These are phyloP conservation scores for Colletotrichum australisinense DNA, from an alignment of 2,329 filamentous ascomycete genomes.

Conservation along the genomic window DNA sequence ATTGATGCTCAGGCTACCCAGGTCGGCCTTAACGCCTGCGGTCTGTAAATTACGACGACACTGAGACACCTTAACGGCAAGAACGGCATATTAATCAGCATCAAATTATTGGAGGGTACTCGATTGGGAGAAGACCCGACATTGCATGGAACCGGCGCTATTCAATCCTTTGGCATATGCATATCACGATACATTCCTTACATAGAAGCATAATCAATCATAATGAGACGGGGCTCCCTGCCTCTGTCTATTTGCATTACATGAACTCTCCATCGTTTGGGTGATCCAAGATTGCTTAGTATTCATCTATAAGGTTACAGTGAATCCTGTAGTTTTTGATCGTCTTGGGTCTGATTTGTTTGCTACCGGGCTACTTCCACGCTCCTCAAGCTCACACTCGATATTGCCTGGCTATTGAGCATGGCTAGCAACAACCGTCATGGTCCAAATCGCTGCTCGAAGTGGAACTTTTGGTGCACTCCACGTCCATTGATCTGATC, in stretches of 20 bases:
- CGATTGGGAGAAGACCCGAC: not conserved
- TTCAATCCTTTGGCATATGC: conserved; percentile 32
- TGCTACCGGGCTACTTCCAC: no score
- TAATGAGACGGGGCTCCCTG: conserved; percentile 23
- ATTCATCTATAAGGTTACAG: not conserved
- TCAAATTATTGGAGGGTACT: not conserved
- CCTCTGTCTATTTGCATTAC: not conserved
- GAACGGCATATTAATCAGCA: conserved; percentile 9
- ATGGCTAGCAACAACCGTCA: no score
- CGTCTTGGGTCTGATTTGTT: no score
- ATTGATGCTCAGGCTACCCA: conserved; percentile 61
- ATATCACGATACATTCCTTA: conserved; percentile 34
- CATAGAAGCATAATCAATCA: conserved; percentile 11
- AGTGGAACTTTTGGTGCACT: no score
- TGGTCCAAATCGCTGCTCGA: no score
- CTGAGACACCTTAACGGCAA: not conserved
- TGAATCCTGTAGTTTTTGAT: not conserved
- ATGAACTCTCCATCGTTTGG: not conserved
- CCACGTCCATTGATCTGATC: no score
- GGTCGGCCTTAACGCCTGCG: conserved; percentile 58
- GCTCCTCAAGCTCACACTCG: no score
- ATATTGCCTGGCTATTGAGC: no score
- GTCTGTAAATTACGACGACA: conserved; percentile 42
- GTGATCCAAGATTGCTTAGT: not conserved
- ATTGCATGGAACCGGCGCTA: conserved; percentile 29